Percentiles rank a stretch among this genome's conserved stretches.
These are phyloP conservation scores for Boletus fagicola DNA, from an alignment of 768 basidiomycete species.

Conservation along the genomic window DNA sequence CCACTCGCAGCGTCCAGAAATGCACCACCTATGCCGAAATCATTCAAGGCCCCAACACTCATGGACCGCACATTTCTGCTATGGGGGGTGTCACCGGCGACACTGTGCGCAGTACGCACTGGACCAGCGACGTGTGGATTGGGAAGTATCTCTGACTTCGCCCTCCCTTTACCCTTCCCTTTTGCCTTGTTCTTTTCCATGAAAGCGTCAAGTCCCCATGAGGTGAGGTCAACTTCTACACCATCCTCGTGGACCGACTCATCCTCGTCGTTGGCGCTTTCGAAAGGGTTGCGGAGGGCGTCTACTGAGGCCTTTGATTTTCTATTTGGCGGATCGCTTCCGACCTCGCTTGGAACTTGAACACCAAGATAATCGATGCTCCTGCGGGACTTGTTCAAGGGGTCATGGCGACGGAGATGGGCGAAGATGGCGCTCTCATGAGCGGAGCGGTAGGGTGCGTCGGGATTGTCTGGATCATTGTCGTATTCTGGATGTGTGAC, in stretches of 20 bases:
- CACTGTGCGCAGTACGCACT: conserved; percentile 43
- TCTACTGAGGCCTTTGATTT: conserved; percentile 58
- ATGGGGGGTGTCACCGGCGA: conserved; percentile 40
- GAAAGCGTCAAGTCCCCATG: conserved; percentile 81
- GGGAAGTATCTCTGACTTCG: conserved; percentile 40
- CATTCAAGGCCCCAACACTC: conserved; percentile 64
- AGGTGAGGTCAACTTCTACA: conserved; percentile 75
- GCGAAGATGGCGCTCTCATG: conserved; percentile 85
- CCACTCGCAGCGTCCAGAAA: conserved; percentile 41
- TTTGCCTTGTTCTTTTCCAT: conserved; percentile 64
- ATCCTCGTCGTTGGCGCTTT: conserved; percentile 56
- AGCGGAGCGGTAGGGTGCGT: conserved; percentile 59
- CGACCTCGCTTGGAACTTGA: conserved; percentile 61
- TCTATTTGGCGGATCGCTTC: conserved; percentile 48
- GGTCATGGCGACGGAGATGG: conserved; percentile 61
- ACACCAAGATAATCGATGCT: conserved; percentile 68
- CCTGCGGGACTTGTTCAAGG: conserved; percentile 49
- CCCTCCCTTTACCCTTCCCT: conserved; percentile 38
- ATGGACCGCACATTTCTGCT: conserved; percentile 54
- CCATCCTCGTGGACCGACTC: conserved; percentile 48
- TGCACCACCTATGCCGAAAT: conserved; percentile 47
- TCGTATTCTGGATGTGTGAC: conserved; percentile 67
- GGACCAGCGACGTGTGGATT: conserved; percentile 41
- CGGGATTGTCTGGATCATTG: conserved; percentile 74
- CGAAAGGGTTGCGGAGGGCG: conserved; percentile 72